A percentile compares a stretch with the other conserved stretches of the same genome.
Evolutionary conservation across 148 eudicot genomes (phyloP).

Genomic region (Hydrangea macrophylla): DNA sequence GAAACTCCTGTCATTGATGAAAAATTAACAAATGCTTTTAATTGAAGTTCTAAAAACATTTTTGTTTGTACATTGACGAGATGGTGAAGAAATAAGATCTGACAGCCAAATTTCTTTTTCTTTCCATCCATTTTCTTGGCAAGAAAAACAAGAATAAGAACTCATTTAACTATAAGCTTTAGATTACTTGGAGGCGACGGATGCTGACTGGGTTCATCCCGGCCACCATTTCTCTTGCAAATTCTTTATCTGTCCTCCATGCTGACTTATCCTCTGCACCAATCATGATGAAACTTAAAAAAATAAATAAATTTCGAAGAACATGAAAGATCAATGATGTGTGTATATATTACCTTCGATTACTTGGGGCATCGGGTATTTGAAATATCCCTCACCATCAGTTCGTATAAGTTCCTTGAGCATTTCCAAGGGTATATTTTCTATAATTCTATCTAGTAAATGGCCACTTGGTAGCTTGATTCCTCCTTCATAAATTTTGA

Average conservation of each 20-base stretch:
- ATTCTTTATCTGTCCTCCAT: constrained; percentile 78
- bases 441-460: constrained; percentile 30
- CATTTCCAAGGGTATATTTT: constrained; percentile 52
- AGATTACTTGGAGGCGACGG: constrained; percentile 47
- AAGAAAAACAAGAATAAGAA: neutral
- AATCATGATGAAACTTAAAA: neutral
- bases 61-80: neutral
- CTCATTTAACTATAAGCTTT: neutral
- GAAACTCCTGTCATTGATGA: constrained; percentile 37
- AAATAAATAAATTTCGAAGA: neutral
- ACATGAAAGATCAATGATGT: neutral
- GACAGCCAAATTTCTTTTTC: neutral
- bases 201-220: constrained; percentile 62
- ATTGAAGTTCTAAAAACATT: neutral
- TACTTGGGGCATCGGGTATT: constrained; percentile 69
- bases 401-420: constrained; percentile 45
- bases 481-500: constrained; percentile 65
- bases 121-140: neutral
- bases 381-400: constrained; percentile 54
- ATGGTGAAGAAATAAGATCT: neutral
- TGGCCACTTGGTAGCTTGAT: constrained; percentile 35
- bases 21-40: neutral
- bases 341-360: constrained; percentile 46
- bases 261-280: constrained; percentile 56
- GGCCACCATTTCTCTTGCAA: constrained; percentile 77